Conservation (phyloP, 768 basidiomycete genomes). For the Phanerodontia chrysosporium region DNA sequence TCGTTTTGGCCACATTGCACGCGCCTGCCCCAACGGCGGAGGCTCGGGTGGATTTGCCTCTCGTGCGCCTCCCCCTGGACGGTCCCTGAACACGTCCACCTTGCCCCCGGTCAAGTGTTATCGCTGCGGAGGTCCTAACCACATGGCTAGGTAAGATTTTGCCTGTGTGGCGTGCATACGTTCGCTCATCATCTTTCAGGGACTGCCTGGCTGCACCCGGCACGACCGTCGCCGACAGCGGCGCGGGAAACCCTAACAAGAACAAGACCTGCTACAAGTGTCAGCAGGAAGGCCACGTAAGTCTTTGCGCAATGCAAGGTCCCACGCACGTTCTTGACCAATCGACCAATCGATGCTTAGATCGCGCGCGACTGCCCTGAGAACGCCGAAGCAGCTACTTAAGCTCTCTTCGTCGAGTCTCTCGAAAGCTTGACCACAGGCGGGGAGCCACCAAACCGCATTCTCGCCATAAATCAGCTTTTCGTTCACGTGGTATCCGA, state of each 20-base stretch:
- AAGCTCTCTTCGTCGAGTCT: not conserved
- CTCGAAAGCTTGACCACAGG: not conserved
- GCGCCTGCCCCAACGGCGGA: constrained; percentile 57
- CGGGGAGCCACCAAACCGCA: not conserved
- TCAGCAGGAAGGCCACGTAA: constrained; percentile 82
- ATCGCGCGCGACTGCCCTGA: constrained; percentile 34
- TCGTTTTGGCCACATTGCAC: constrained; percentile 79
- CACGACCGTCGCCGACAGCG: constrained; percentile 39
- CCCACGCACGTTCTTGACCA: not conserved
- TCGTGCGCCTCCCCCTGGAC: constrained; percentile 71
- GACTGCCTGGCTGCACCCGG: constrained; percentile 80
- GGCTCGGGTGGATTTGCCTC: constrained; percentile 49
- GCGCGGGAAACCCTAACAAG: constrained; percentile 44
- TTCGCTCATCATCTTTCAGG: constrained; percentile 33
- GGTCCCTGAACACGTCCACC: constrained; percentile 68
- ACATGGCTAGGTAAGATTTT: constrained; percentile 64
- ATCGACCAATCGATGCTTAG: constrained; percentile 11
- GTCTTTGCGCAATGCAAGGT: constrained; percentile 24
- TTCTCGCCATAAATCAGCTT: not conserved
- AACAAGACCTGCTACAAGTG: constrained; percentile 87
- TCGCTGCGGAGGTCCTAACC: constrained; percentile 85
- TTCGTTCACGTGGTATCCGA: not conserved
- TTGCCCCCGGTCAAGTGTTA: constrained; percentile 85
- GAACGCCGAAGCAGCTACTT: constrained; percentile 24
- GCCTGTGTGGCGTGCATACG: not conserved